phyloP scores from a whole-genome alignment of 345 rosid genomes.

The Bruguiera sexangula region DNA sequence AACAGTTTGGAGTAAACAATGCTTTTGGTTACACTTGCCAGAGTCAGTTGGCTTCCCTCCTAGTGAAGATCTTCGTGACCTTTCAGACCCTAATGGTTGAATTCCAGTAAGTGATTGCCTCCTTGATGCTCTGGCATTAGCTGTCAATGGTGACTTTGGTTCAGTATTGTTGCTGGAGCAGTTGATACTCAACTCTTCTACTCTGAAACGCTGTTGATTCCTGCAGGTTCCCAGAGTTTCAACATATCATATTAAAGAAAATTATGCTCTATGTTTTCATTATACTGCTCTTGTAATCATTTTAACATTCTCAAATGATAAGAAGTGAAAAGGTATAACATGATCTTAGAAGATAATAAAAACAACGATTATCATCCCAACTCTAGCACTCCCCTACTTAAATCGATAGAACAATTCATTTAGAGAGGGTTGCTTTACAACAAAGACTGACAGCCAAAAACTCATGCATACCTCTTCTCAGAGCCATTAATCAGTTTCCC shows the following conservation, averaged over 20 bases:
- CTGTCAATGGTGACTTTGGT: slow-evolving; percentile 42
- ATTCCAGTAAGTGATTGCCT: slow-evolving; percentile 78
- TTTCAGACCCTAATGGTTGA: slow-evolving; percentile 36
- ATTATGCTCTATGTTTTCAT: background rate
- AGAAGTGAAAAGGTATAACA: background rate
- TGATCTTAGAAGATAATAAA: background rate
- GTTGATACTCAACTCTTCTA: slow-evolving; percentile 38
- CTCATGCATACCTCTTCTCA: slow-evolving; percentile 58
- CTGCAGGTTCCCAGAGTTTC: slow-evolving; percentile 23
- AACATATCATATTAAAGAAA: background rate
- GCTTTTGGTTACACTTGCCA: slow-evolving; percentile 32
- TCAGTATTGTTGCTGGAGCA: slow-evolving; percentile 25
- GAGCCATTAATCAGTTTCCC: slow-evolving; percentile 83
- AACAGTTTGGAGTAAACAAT: background rate
- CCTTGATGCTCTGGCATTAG: slow-evolving; percentile 49
- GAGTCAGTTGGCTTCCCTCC: slow-evolving; percentile 60
- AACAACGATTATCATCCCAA: background rate
- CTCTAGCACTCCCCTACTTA: background rate
- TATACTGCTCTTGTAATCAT: background rate
- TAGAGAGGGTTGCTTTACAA: too few relatives aligned
- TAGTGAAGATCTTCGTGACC: slow-evolving; percentile 72
- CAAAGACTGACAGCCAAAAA: background rate
- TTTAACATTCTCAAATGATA: too few relatives aligned
- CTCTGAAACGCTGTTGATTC: slow-evolving; percentile 37
- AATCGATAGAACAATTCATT: too few relatives aligned